These are phyloP conservation scores for Alternaria metachromatica DNA, from an alignment of 2,329 filamentous ascomycete genomes.

Conservation along the genomic window DNA sequence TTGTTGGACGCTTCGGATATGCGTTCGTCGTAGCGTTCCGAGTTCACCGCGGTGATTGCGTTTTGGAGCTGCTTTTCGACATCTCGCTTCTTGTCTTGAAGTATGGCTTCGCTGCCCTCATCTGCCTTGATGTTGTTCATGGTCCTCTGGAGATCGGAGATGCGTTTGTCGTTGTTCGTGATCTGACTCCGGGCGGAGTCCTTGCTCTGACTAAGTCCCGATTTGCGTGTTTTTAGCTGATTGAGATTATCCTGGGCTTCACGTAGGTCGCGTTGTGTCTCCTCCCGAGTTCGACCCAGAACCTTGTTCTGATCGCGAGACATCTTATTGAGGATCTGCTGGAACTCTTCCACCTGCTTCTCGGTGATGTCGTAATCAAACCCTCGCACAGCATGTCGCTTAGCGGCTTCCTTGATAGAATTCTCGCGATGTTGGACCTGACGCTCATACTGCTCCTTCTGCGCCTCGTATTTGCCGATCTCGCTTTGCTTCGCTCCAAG, in stretches of 20 bases:
- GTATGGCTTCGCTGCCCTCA: slow-evolving; percentile 79
- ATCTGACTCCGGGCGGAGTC: slow-evolving; percentile 76
- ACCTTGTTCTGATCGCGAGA: slow-evolving; percentile 79
- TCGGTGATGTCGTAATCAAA: slow-evolving; percentile 82
- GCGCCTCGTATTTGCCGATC: slow-evolving; percentile 79
- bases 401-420: slow-evolving; percentile 79
- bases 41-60: slow-evolving; percentile 68
- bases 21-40: slow-evolving; percentile 72
- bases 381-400: slow-evolving; percentile 79
- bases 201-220: slow-evolving; percentile 75
- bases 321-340: slow-evolving; percentile 76
- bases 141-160: slow-evolving; percentile 69
- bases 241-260: slow-evolving; percentile 75
- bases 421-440: slow-evolving; percentile 74
- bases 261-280: slow-evolving; percentile 76
- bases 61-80: slow-evolving; percentile 68
- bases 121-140: slow-evolving; percentile 79
- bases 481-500: slow-evolving; percentile 62
- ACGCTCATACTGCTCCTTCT: slow-evolving; percentile 85
- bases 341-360: slow-evolving; percentile 75
- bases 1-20: slow-evolving; percentile 70
- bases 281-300: slow-evolving; percentile 74
- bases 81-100: slow-evolving; percentile 77
- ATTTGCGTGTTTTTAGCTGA: slow-evolving; percentile 75
- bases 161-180: slow-evolving; percentile 73